phyloP scores from a whole-genome alignment of 1,284 basidiomycete species.

The Cryptococcus sp. region DNA sequence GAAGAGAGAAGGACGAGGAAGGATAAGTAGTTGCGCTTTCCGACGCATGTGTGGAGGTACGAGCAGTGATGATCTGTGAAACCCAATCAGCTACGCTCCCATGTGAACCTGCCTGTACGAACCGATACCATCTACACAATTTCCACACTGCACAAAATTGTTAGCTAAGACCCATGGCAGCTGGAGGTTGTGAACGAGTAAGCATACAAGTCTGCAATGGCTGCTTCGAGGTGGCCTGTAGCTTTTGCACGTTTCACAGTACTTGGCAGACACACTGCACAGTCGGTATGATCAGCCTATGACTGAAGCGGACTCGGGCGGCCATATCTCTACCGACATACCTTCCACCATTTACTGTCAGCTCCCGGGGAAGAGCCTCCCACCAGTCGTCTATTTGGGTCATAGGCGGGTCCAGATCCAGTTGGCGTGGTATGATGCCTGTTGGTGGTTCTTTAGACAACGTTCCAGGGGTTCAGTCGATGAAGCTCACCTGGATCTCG shows the following conservation, averaged over 20 bases:
- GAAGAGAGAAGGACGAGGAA: conserved; percentile 76
- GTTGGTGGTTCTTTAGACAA: not conserved
- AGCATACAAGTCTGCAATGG: conserved; percentile 80
- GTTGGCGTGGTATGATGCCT: conserved; percentile 74
- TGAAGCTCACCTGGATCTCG: conserved; percentile 64
- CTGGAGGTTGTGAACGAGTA: not conserved
- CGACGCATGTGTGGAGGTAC: conserved; percentile 92
- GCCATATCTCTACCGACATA: too few relatives aligned
- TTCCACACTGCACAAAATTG: conserved; percentile 65
- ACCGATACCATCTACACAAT: conserved; percentile 75
- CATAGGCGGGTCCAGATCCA: conserved; percentile 75
- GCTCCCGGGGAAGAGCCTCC: conserved; percentile 71
- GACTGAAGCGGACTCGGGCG: not conserved
- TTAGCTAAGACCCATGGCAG: conserved; percentile 9
- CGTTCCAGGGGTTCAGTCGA: not conserved
- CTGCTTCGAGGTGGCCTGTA: conserved; percentile 87
- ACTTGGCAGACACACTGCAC: conserved; percentile 76
- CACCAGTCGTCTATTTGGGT: conserved; percentile 60
- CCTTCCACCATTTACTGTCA: conserved; percentile 66
- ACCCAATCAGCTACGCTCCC: conserved; percentile 29
- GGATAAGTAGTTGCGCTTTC: conserved; percentile 82
- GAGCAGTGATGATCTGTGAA: conserved; percentile 80
- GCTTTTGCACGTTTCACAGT: conserved; percentile 82
- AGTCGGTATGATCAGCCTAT: conserved; percentile 7
- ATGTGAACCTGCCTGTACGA: not conserved